Conservation (phyloP, 805 yeast genomes). For the Metschnikowia continentalis region DNA sequence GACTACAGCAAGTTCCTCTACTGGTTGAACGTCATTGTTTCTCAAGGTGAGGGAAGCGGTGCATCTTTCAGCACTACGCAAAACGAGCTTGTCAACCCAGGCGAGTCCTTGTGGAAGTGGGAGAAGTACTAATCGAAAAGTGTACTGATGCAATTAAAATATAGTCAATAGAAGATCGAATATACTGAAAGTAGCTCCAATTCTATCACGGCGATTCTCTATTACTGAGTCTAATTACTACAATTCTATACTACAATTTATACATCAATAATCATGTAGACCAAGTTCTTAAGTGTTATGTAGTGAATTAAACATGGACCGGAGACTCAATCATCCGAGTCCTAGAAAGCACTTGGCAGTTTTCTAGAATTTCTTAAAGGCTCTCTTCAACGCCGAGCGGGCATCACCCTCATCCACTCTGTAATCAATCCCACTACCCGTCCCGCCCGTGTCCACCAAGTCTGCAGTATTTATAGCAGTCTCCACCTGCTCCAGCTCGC, state of each 20-base stretch:
- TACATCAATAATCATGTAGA: neutral
- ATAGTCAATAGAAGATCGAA: no score
- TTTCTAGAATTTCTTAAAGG: constrained; percentile 3
- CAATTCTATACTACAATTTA: no score
- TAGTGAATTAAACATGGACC: neutral
- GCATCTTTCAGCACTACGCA: constrained; percentile 30
- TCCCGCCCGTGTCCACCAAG: neutral
- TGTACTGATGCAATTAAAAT: no score
- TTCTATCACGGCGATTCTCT: no score
- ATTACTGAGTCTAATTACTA: no score
- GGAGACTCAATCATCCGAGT: neutral
- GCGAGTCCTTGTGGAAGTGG: constrained; percentile 44
- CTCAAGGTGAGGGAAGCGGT: constrained; percentile 40
- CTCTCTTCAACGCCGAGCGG: constrained; percentile 8
- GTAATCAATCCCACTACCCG: neutral
- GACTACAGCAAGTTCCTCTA: constrained; percentile 29
- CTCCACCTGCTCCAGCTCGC: neutral
- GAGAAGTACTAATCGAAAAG: constrained; percentile 21
- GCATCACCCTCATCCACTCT: constrained; percentile 17
- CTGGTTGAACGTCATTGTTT: constrained; percentile 28
- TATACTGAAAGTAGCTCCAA: no score
- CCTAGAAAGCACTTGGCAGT: neutral
- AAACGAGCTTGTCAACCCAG: constrained; percentile 44
- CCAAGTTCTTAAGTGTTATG: neutral
- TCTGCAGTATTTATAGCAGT: neutral